Base-by-base conservation (phyloP, 164 flowering plant genomes). In the Kalanchoe fedtschenkoi region DNA sequence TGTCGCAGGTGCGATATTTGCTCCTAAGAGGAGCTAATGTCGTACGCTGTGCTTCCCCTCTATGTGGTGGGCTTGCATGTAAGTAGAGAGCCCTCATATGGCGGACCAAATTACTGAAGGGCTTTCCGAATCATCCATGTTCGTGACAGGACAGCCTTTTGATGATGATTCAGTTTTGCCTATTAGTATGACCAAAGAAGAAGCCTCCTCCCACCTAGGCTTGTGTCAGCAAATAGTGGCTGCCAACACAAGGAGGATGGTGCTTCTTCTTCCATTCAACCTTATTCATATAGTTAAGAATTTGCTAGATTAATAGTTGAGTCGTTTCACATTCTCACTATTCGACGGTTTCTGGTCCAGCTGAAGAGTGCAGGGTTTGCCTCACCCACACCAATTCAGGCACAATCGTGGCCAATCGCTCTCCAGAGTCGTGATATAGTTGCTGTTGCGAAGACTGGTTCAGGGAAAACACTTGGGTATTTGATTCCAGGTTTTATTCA, bases 1-100 rank as follows among this genome's bases (percentile, higher is more conserved):
- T 86, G 84, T 80, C 91, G 89, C 96, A 88, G 96, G 89, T 88
- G 95, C 97, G 97, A 91, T 91, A 91, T 91, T 80, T 91, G 97
- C 96, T 91, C 97, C 95, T 70, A 89, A 81, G 81, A 75, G 96
- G 97, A 87, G 97, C 97, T 84, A 77, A 85, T 89, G 97, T 91
- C 96, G 97, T 88, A 88, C 95, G 84, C 98, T 88, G 97, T 78
- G 85, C 81, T 78, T 79, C 79, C 76, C 80, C 76, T 76, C 73
- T 77, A 77, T 72, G 69, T 75, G 61, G 80, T 72, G 83, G 88
- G 83, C 74, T 80, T 83, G 79, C 78, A 68, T 78, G 67, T 76
- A 67, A 79, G 78, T 81, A 93, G 86, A 81, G 88, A 61, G 72
- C 82, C 83, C 81, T 70, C 74, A 37, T 69, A 72, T 58, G 80